Evolutionary conservation across 169 alveolate species (phyloP).

Genomic region (Plasmodium billcollinsi): DNA sequence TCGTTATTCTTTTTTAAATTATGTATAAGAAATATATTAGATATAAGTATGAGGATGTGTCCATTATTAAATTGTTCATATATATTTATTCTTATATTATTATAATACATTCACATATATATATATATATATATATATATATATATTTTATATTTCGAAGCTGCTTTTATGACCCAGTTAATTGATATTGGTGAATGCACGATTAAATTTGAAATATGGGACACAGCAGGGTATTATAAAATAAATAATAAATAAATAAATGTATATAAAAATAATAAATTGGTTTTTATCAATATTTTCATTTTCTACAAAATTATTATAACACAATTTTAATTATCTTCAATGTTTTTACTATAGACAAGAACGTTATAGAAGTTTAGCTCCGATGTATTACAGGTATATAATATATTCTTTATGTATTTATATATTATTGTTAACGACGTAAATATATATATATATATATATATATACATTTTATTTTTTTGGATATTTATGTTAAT

Average conservation of each 20-base stretch:
- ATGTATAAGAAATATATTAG: conserved; percentile 2
- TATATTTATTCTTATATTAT: too few relatives aligned
- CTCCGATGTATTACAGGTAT: conserved; percentile 91
- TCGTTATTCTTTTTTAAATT: neutral
- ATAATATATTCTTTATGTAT: neutral
- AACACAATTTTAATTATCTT: neutral
- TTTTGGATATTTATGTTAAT: neutral
- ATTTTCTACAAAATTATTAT: neutral
- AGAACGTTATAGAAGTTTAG: conserved; percentile 91
- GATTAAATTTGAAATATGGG: conserved; percentile 94
- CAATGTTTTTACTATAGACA: conserved; percentile 74
- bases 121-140: neutral
- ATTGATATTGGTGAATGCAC: conserved; percentile 86
- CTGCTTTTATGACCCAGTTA: conserved; percentile 92
- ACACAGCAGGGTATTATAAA: conserved; percentile 89
- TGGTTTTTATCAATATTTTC: neutral
- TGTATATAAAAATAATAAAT: neutral
- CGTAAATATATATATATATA: neutral
- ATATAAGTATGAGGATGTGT: neutral
- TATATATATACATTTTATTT: neutral
- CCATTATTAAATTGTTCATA: neutral
- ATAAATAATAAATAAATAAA: neutral
- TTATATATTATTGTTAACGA: neutral
- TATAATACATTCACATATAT: too few relatives aligned
- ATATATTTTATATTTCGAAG: conserved; percentile 61